These are phyloP conservation scores for Chalara sp. DNA, from an alignment of 2,329 filamentous ascomycete genomes.

Conservation along the genomic window DNA sequence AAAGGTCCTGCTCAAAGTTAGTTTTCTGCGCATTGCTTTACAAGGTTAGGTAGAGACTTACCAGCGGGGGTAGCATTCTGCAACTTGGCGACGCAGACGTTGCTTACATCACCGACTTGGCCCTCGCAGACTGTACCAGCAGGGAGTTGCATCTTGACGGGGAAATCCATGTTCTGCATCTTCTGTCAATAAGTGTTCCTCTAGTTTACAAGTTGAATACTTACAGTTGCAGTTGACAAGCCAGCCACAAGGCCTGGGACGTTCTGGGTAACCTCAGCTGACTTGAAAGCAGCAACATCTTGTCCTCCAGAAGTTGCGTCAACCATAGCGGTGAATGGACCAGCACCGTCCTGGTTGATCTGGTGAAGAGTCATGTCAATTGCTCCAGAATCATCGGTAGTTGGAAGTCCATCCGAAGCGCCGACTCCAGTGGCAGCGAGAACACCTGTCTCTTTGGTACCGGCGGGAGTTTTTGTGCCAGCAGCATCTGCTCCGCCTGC, in stretches of 20 bases:
- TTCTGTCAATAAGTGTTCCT: neutral
- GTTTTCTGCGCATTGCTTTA: neutral
- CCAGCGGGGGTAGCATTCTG: constrained; percentile 51
- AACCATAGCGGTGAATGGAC: constrained; percentile 52
- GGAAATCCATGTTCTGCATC: constrained; percentile 48
- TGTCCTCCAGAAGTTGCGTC: constrained; percentile 59
- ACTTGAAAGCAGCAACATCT: constrained; percentile 52
- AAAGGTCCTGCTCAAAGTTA: constrained; percentile 46
- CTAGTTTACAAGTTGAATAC: neutral
- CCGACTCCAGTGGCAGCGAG: constrained; percentile 48
- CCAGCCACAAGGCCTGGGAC: constrained; percentile 48
- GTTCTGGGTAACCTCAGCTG: constrained; percentile 50
- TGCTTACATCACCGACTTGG: constrained; percentile 47
- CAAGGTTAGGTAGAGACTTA: neutral
- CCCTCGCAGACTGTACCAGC: constrained; percentile 60
- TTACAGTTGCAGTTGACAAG: constrained; percentile 46
- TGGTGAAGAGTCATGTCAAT: constrained; percentile 61
- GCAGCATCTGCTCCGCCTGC: constrained; percentile 28
- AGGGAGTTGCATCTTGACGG: constrained; percentile 58
- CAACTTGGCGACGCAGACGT: constrained; percentile 60
- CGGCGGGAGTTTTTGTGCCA: constrained; percentile 40
- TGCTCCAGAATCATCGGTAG: constrained; percentile 50
- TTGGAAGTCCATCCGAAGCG: constrained; percentile 46
- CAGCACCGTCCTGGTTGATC: constrained; percentile 66
- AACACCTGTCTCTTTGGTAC: constrained; percentile 45